A percentile compares a stretch with the other conserved stretches of the same genome.
These are phyloP conservation scores for Suillus discolor DNA, from an alignment of 768 basidiomycete genomes.

Conservation along the genomic window DNA sequence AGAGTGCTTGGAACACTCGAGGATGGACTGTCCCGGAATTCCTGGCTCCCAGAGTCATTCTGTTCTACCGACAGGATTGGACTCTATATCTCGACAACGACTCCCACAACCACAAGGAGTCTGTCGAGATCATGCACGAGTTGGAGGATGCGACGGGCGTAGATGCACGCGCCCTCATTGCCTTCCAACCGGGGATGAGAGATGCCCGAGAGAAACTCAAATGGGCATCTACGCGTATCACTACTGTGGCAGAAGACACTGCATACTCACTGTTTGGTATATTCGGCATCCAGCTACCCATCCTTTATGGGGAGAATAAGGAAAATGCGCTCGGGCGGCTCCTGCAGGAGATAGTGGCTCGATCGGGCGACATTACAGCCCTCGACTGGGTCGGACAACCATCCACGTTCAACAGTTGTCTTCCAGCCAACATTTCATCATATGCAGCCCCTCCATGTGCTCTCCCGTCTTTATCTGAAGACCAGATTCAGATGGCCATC, in stretches of 20 bases:
- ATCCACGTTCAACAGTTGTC: constrained; percentile 7
- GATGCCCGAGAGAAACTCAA: neutral
- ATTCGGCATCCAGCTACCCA: neutral
- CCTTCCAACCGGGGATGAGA: neutral
- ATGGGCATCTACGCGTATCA: neutral
- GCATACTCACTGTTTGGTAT: neutral
- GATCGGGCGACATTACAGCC: neutral
- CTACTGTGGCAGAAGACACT: neutral
- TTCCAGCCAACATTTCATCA: constrained; percentile 2
- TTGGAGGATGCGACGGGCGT: neutral
- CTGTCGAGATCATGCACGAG: neutral
- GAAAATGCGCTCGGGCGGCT: neutral
- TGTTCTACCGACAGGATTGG: neutral
- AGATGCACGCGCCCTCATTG: neutral
- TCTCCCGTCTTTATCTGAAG: neutral
- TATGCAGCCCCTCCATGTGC: neutral
- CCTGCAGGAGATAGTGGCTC: neutral
- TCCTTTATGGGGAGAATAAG: neutral
- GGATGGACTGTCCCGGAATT: neutral
- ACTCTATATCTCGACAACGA: neutral
- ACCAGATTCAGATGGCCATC: neutral
- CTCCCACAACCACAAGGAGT: neutral
- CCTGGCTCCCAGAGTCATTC: neutral
- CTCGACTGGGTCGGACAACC: constrained; percentile 9
- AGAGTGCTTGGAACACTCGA: neutral